Conservation (phyloP, 2,329 filamentous ascomycete genomes). For the Colletotrichum tanaceti region DNA sequence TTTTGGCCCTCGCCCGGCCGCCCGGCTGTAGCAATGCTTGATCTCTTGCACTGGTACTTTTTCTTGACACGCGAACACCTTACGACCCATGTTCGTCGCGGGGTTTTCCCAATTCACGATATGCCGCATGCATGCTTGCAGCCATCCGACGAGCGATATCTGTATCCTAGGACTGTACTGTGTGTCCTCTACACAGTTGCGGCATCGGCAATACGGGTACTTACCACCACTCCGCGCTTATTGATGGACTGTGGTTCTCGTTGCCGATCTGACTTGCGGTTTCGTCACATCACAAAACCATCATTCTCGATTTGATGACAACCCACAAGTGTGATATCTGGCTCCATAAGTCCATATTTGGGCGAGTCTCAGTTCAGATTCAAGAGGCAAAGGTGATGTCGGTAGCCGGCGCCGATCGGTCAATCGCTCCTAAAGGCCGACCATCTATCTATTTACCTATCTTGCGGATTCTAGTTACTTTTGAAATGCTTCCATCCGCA, state of each 20-base stretch:
- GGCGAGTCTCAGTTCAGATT: neutral
- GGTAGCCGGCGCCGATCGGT: neutral
- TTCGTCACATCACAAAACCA: constrained; percentile 8
- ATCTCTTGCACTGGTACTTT: constrained; percentile 16
- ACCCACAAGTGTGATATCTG: constrained; percentile 7
- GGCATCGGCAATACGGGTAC: constrained; percentile 26
- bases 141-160: constrained; percentile 7
- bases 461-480: neutral
- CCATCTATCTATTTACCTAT: neutral
- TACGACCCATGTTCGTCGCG: constrained; percentile 20
- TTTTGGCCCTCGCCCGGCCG: constrained; percentile 2
- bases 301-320: constrained; percentile 12
- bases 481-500: neutral
- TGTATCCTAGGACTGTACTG: neutral
- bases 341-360: neutral
- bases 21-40: neutral
- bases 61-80: constrained; percentile 15
- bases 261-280: constrained; percentile 18
- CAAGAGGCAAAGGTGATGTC: constrained; percentile 20
- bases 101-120: constrained; percentile 9
- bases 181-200: neutral
- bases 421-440: neutral
- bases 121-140: constrained; percentile 25
- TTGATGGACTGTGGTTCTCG: neutral
- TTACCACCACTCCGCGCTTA: constrained; percentile 1